Evolutionary conservation across 2,329 filamentous ascomycete genomes (phyloP).

Genomic region (Cryphonectria nitschkei): DNA sequence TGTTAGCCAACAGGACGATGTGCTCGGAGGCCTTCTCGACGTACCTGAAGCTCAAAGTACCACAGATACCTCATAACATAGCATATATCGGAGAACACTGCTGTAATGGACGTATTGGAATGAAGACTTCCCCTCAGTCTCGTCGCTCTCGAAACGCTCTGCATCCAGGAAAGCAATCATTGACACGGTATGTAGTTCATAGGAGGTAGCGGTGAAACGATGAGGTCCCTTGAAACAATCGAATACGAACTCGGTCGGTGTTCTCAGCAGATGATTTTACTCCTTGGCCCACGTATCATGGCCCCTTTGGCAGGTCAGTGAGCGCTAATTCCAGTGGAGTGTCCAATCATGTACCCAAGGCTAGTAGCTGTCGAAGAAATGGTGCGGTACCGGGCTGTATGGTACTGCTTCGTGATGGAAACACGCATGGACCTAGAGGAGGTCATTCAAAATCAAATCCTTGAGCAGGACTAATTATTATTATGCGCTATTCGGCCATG

Average conservation of each 20-base stretch:
- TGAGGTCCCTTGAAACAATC: slow-evolving; percentile 24
- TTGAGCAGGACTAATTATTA: neutral
- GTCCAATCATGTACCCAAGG: neutral
- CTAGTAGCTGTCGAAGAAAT: neutral
- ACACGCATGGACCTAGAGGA: neutral
- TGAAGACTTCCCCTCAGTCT: neutral
- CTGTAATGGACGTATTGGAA: slow-evolving; percentile 2
- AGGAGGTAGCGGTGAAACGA: slow-evolving; percentile 19
- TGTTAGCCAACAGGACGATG: neutral
- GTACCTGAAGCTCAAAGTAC: neutral
- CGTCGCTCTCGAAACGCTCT: neutral
- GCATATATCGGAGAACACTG: neutral
- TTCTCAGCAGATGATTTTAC: too few relatives aligned
- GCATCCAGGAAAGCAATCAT: neutral
- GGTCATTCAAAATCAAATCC: neutral
- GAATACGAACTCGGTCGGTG: neutral
- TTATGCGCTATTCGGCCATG: neutral
- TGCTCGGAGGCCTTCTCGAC: neutral
- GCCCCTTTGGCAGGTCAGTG: neutral
- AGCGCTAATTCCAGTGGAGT: neutral
- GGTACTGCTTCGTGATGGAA: slow-evolving; percentile 1
- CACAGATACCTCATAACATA: neutral
- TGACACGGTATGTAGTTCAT: neutral
- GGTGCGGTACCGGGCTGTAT: neutral
- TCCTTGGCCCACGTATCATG: neutral